Base-by-base conservation (phyloP, 129 eudicot species). In the Escallonia herrerae region DNA sequence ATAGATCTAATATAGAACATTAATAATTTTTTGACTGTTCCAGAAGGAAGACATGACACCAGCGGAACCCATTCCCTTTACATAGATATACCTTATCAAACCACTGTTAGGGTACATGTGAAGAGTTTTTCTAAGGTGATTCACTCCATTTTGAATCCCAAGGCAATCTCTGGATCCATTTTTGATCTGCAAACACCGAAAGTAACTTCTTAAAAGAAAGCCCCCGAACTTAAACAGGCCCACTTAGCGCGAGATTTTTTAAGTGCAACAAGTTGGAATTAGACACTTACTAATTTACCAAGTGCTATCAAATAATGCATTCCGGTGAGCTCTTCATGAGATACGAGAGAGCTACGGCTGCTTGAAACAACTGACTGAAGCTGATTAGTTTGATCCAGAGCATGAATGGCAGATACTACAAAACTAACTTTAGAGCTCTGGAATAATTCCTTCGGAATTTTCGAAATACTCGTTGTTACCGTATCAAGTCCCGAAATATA, bases 341-440 rank as follows among this genome's bases (percentile, higher is more conserved):
- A 83, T 73, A 70, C 64, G 70, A 93, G 81, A 64, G 75, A 81
- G 66, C 77, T 62, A 40, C 91, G 89, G 63, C 95, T 88, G 63
- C 87, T 83, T 61, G 96, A 77, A 55, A 93, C 98, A 68, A 85
- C 77, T 42, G 84, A 58, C 66, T 86, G 91, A 38, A 93, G 96
- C 77, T 82, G 87, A 76, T 79, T 79, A 64, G 76, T 74, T 68
- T 68, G 82, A 81, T 86, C 95, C 65, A 93, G 71, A 62, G 85
- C 82, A 70, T 93, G 91, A 43, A 93, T 79, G 51, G 96, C 89
- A 63, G 96, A 88, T 71, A 86, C 80, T 48, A 88, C 85, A 76
- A 85, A 86, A 69, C 96, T 85, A 72, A 88, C 82, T 86, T 80
- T 80, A 44, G 96, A 79, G 74, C 96, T 88, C 63, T 67, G 80